Evolutionary conservation across 768 basidiomycete species (phyloP).

Genomic region (Kwoniella bestiolae): DNA sequence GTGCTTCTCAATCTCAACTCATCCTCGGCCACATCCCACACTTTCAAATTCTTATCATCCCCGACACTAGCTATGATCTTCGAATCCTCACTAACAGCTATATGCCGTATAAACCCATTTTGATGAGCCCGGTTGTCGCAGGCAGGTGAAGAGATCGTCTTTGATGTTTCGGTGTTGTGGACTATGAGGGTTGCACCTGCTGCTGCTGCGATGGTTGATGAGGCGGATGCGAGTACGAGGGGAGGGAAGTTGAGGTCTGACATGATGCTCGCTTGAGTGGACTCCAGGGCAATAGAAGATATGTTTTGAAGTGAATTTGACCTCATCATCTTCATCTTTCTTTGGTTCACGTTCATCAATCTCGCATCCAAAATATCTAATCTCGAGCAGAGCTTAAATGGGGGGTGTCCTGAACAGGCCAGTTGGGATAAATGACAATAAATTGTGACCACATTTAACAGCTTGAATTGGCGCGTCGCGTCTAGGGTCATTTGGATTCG

Average conservation of each 20-base stretch:
- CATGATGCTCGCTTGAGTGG: background rate
- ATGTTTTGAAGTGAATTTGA: background rate
- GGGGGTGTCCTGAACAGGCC: background rate
- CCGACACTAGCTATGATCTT: slow-evolving; percentile 64
- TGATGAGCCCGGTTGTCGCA: slow-evolving; percentile 13
- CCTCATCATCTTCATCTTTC: too few relatives aligned
- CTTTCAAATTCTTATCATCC: slow-evolving; percentile 79
- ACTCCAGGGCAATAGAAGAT: background rate
- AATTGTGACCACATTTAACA: slow-evolving; percentile 2
- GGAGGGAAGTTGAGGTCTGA: slow-evolving; percentile 23
- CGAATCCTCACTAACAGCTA: slow-evolving; percentile 41
- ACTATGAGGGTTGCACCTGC: slow-evolving; percentile 29
- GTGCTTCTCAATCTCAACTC: slow-evolving; percentile 65
- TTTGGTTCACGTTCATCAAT: background rate
- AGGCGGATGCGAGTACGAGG: slow-evolving; percentile 29
- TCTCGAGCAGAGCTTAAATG: background rate
- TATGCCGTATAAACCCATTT: slow-evolving; percentile 38
- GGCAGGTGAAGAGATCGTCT: slow-evolving; percentile 15
- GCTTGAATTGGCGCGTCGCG: slow-evolving; percentile 15
- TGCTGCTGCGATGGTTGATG: slow-evolving; percentile 22
- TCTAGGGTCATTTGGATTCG: slow-evolving; percentile 6
- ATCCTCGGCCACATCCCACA: slow-evolving; percentile 67
- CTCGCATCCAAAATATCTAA: background rate
- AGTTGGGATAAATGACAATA: slow-evolving; percentile 17
- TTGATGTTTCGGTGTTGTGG: slow-evolving; percentile 16